Conservation (phyloP, 2,329 filamentous ascomycete species). For the Fusarium penzigii region DNA sequence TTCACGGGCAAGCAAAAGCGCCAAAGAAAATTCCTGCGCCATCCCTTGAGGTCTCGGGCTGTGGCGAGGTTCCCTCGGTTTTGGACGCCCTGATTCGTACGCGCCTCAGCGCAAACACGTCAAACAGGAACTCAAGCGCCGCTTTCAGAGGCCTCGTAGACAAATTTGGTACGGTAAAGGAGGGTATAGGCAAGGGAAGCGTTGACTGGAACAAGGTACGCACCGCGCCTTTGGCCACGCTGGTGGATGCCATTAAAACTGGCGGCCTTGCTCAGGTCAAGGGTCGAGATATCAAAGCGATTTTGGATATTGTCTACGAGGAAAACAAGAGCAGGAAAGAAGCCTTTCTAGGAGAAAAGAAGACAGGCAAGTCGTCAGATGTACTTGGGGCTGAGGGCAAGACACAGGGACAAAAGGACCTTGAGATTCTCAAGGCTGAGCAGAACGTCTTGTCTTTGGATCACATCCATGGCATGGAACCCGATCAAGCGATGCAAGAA, state of each 20-base stretch:
- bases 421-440: conserved; percentile 29
- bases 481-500: conserved; percentile 30
- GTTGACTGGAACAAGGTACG: conserved; percentile 31
- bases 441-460: conserved; percentile 28
- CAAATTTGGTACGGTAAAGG: conserved; percentile 24
- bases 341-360: conserved; percentile 26
- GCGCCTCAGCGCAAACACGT: conserved; percentile 29
- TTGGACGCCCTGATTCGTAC: conserved; percentile 29
- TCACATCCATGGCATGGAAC: conserved; percentile 30
- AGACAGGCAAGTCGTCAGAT: conserved; percentile 12
- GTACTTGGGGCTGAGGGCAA: conserved; percentile 22
- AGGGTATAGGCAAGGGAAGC: conserved; percentile 28
- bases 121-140: conserved; percentile 28
- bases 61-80: conserved; percentile 29
- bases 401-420: conserved; percentile 28
- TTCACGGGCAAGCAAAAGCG: conserved; percentile 27
- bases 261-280: conserved; percentile 40
- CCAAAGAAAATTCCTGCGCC: conserved; percentile 30
- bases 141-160: conserved; percentile 28
- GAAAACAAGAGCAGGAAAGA: conserved; percentile 25
- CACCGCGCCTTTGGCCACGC: conserved; percentile 43
- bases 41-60: conserved; percentile 29
- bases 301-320: conserved; percentile 27
- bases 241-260: conserved; percentile 60
- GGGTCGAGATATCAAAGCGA: conserved; percentile 29